Evolutionary conservation across 2,329 filamentous ascomycete genomes (phyloP), one percentile per base, ranked within the genome.

Genomic region (Hymenoscyphus infarciens): DNA sequence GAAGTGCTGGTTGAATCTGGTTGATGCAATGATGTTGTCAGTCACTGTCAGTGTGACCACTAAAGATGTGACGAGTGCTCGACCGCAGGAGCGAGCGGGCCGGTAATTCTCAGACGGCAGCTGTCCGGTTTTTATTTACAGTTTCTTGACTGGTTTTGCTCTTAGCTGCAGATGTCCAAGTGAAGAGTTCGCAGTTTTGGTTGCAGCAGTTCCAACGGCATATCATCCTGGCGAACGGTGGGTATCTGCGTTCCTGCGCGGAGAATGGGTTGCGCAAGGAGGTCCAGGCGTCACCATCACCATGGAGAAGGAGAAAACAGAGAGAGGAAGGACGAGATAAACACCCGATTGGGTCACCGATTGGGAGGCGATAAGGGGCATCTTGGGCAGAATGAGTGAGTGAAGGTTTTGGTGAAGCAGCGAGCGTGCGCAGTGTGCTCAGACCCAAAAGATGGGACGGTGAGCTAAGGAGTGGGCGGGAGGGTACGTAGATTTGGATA

Each of bases 181-280:
- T 56, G 53, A 35, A 56, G 53, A 22, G 45, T 33, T 61, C 59
- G 38, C 22, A 39, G 59, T 15, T 29, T 15, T 2, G 42, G 22
- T 56, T 31, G 38, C 19, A 38, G 59, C 25, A 29, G 45, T 29
- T 52, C 8, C 39, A 29, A 35, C 59, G 25, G 31, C 35, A 38
- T 19, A 45, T 61, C 52, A 38, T 45, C 45, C 53, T 31, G 53
- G 45, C 38, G 59, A 61, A 57, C 59, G 27, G 35, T 61, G 59
- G 59, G 42, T 49, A 49, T 49, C 42, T 42, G 31, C 27, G 19
- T 56, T 27, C 39, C 42, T 29, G 27, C 54, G 53, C 54, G 53
- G 60, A 53, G 55, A 49, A 60, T 56, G 33, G 33, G 33, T 60
- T 54, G 49, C 59, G 31, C 59, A 60, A 42, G 49, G 29, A 33